Conservation (phyloP, 2,329 filamentous ascomycete genomes). For the Oidium heveae region DNA sequence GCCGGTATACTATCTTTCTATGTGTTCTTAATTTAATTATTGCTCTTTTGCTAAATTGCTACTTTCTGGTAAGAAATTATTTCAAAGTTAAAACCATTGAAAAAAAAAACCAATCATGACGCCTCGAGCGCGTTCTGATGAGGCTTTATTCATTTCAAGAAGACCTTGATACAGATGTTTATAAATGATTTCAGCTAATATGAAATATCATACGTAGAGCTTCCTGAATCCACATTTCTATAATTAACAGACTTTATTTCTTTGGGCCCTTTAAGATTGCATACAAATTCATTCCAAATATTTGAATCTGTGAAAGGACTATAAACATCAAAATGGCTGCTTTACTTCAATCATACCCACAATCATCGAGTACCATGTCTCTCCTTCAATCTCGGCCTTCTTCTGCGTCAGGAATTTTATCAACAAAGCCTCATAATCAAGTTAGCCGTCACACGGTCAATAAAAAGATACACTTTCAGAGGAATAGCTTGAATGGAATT, state of each 20-base stretch:
- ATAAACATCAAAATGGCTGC: slow-evolving; percentile 38
- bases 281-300: background rate
- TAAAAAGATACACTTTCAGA: slow-evolving; percentile 20
- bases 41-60: too few species aligned
- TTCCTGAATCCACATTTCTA: background rate
- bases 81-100: too few species aligned
- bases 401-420: slow-evolving; percentile 30
- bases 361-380: slow-evolving; percentile 42
- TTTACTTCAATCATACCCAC: slow-evolving; percentile 57
- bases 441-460: slow-evolving; percentile 16
- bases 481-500: slow-evolving; percentile 25
- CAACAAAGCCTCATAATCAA: slow-evolving; percentile 12
- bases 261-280: background rate
- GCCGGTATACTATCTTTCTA: too few species aligned
- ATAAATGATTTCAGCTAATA: background rate
- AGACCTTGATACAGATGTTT: background rate
- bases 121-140: too few species aligned
- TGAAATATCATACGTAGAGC: background rate
- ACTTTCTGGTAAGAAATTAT: too few species aligned
- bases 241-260: background rate
- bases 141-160: background rate
- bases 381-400: slow-evolving; percentile 52
- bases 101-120: too few species aligned
- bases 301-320: too few species aligned
- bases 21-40: too few species aligned